Evolutionary conservation across 345 rosid species (phyloP).

Genomic region (Rhodomyrtus tomentosa): DNA sequence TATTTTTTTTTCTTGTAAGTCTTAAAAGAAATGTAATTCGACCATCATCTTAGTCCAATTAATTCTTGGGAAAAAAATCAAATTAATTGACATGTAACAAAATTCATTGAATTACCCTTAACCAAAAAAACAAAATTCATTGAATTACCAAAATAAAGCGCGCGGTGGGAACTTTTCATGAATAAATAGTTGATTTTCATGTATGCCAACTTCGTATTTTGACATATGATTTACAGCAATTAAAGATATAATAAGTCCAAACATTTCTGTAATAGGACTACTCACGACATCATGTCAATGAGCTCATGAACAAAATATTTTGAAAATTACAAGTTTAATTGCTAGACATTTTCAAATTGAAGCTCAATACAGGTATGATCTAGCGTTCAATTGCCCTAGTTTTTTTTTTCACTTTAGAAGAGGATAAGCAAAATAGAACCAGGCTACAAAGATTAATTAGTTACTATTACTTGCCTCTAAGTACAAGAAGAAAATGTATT

Average conservation of each 20-base stretch:
- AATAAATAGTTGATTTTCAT: background rate
- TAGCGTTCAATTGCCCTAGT: background rate
- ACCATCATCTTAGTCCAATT: background rate
- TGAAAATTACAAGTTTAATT: background rate
- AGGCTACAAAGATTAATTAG: background rate
- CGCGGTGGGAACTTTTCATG: background rate
- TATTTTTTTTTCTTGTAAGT: too few species aligned
- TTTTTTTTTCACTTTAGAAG: background rate
- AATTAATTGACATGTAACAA: background rate
- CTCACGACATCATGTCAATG: background rate
- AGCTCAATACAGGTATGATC: background rate
- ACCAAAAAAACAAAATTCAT: background rate
- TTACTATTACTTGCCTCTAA: background rate
- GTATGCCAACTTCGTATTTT: background rate
- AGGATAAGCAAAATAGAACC: background rate
- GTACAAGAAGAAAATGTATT: slow-evolving; percentile 3
- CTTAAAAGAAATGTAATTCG: background rate
- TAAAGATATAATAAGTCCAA: background rate
- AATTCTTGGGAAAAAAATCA: background rate
- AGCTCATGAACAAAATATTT: background rate
- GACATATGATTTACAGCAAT: background rate
- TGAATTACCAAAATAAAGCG: background rate
- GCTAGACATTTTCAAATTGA: background rate
- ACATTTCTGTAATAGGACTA: background rate
- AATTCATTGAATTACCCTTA: background rate